Evolutionary conservation across 2,329 filamentous ascomycete genomes (phyloP), one percentile per base, ranked within the genome.

Genomic region (Ceratocystis destructans): DNA sequence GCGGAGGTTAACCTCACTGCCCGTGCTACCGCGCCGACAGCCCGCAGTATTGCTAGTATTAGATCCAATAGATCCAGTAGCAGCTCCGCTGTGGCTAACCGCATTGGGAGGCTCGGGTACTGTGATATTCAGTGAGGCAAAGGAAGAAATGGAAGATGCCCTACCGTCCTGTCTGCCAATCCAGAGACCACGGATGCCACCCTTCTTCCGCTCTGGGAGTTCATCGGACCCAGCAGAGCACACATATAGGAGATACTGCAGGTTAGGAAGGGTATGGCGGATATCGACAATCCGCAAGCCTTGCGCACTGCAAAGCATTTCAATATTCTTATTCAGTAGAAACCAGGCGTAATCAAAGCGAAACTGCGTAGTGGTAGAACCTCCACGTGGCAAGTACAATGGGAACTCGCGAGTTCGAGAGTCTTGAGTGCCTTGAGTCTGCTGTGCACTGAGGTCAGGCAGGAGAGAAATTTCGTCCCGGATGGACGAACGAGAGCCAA

Each of bases 321-420:
- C 92, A 66, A 99, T 92, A 72, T 97, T 80, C 76, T 97, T 96
- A 77, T 97, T 97, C 15, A 99, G 81, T n/a, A 97, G 78, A 72
- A 97, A 99, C 73, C 96, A 94, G 10, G 82, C 94, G 74, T 97
- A 99, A 71, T 97, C 93, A 75, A 97, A 97, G 1, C 93, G 86
- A 77, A 93, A 97, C 59, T 91, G 85, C 0, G 90, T 84, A 1
- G 83, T 82, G 0, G 72, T 82, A n/a, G 77, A 88, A 75, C 82
- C 82, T 17, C 83, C 82, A 1, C 81, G 76, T 0, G 80, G 80
- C 0, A 84, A 73, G 75, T 92, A 92, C 0, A 99, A 81, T 0
- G 94, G 94, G 71, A 96, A 99, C 5, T 85, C 86, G 64, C 86
- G 80, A 59, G 86, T 82, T 66, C 82, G 76, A 5, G 73, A 73